These are phyloP conservation scores for Escovopsis sp. DNA, from an alignment of 2,329 filamentous ascomycete genomes.

Conservation along the genomic window DNA sequence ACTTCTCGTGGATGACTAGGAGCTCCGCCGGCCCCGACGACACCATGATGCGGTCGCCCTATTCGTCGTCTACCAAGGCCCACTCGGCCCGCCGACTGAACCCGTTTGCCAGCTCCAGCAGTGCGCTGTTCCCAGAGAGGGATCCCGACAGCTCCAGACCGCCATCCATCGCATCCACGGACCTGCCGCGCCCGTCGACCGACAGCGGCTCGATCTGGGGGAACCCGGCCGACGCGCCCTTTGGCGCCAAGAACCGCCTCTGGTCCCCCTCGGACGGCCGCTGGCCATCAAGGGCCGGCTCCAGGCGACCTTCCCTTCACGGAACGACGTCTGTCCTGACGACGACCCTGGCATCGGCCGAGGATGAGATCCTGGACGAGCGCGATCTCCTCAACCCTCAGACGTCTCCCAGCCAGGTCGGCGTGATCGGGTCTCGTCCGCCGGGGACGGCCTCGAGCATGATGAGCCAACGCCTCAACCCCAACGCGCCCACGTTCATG, in stretches of 20 bases:
- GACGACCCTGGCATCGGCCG: slow-evolving; percentile 46
- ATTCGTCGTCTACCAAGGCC: slow-evolving; percentile 16
- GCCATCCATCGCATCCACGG: slow-evolving; percentile 51
- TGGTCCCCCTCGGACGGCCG: slow-evolving; percentile 48
- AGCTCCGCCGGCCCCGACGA: slow-evolving; percentile 34
- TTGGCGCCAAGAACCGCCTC: slow-evolving; percentile 39
- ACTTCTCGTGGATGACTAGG: slow-evolving; percentile 46
- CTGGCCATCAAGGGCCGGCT: slow-evolving; percentile 51
- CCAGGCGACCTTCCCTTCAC: slow-evolving; percentile 67
- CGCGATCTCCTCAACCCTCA: slow-evolving; percentile 37
- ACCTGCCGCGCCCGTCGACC: slow-evolving; percentile 62
- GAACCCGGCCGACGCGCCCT: slow-evolving; percentile 30
- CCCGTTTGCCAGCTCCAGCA: slow-evolving; percentile 35
- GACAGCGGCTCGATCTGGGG: slow-evolving; percentile 67
- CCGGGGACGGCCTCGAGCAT: slow-evolving; percentile 16
- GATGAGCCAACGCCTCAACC: slow-evolving; percentile 58
- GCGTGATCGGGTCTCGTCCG: slow-evolving; percentile 69
- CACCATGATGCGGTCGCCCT: slow-evolving; percentile 13
- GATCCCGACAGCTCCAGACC: slow-evolving; percentile 49
- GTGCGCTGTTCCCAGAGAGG: slow-evolving; percentile 35
- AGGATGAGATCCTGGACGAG: slow-evolving; percentile 50
- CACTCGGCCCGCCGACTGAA: slow-evolving; percentile 30
- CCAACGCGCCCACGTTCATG: slow-evolving; percentile 78
- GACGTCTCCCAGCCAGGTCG: slow-evolving; percentile 42
- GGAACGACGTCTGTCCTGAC: slow-evolving; percentile 52